Evolutionary conservation across 2,329 filamentous ascomycete genomes (phyloP).

Genomic region (Neoscytalidium dimidiatum): DNA sequence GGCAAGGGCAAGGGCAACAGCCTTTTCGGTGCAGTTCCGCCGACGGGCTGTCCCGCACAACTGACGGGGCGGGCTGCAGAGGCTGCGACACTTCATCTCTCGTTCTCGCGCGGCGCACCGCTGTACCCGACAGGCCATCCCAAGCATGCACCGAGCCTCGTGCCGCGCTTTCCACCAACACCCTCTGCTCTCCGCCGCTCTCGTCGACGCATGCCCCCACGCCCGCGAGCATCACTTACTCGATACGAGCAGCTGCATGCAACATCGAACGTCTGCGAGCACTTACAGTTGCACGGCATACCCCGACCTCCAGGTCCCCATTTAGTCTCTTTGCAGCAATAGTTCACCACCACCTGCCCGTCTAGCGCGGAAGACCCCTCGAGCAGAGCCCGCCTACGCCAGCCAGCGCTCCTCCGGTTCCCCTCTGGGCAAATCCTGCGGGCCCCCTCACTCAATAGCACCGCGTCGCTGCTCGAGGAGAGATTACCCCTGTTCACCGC

Average conservation of each 20-base stretch:
- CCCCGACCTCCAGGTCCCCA: not conserved
- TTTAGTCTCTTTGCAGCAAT: slow-evolving; percentile 6
- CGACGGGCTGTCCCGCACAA: not conserved
- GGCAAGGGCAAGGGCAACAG: too few species aligned
- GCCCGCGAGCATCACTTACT: not conserved
- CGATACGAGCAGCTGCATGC: slow-evolving; percentile 10
- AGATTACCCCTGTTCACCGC: not conserved
- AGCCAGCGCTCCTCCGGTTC: not conserved
- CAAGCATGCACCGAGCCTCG: not conserved
- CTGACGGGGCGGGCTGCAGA: not conserved
- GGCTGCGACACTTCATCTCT: not conserved
- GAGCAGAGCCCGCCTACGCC: not conserved
- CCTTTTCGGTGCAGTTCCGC: not conserved
- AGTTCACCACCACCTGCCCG: not conserved
- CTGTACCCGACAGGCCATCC: not conserved
- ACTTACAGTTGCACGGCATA: slow-evolving; percentile 4
- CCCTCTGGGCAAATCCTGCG: not conserved
- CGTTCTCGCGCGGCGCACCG: not conserved
- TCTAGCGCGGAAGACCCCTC: not conserved
- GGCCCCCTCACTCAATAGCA: not conserved
- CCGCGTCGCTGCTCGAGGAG: not conserved
- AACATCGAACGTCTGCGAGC: slow-evolving; percentile 5
- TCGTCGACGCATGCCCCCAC: not conserved
- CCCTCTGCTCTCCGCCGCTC: not conserved
- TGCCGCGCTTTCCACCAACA: not conserved